Percentiles rank a stretch among this genome's conserved stretches.
Evolutionary conservation across 2,329 filamentous ascomycete genomes (phyloP).

Genomic region (Balansia obtecta): DNA sequence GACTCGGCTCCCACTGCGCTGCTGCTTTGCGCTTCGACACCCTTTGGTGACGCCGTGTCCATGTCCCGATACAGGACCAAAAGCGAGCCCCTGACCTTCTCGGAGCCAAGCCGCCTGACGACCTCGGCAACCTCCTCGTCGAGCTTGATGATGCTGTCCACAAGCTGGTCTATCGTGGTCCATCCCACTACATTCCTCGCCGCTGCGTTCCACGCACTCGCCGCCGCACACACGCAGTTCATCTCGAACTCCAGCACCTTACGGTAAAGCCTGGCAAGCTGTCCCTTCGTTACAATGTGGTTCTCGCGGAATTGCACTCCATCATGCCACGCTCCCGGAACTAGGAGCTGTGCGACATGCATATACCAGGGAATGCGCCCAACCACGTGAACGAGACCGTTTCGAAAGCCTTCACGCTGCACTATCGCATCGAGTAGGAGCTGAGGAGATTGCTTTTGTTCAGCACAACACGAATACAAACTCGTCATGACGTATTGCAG

Average conservation of each 20-base stretch:
- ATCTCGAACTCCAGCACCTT: conserved; percentile 25
- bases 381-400: conserved; percentile 19
- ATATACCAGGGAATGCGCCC: conserved; percentile 24
- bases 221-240: conserved; percentile 26
- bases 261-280: conserved; percentile 17
- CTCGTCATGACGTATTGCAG: neutral
- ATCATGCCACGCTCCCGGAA: conserved; percentile 11
- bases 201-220: conserved; percentile 23
- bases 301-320: conserved; percentile 13
- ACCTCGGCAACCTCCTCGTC: conserved; percentile 15
- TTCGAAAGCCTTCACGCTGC: conserved; percentile 16
- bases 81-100: conserved; percentile 8
- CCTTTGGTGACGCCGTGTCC: neutral
- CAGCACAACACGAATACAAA: neutral
- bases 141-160: conserved; percentile 14
- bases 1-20: neutral
- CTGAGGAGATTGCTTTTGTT: conserved; percentile 10
- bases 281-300: conserved; percentile 12
- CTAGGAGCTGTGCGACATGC: conserved; percentile 16
- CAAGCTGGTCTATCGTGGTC: conserved; percentile 17
- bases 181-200: conserved; percentile 25
- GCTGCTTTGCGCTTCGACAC: neutral
- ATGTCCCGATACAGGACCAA: conserved; percentile 8
- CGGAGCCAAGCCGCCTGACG: conserved; percentile 12
- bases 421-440: conserved; percentile 24